These are phyloP conservation scores for Recurvomyces mirabilis DNA, from an alignment of 495 filamentous ascomycete genomes.

Conservation along the genomic window DNA sequence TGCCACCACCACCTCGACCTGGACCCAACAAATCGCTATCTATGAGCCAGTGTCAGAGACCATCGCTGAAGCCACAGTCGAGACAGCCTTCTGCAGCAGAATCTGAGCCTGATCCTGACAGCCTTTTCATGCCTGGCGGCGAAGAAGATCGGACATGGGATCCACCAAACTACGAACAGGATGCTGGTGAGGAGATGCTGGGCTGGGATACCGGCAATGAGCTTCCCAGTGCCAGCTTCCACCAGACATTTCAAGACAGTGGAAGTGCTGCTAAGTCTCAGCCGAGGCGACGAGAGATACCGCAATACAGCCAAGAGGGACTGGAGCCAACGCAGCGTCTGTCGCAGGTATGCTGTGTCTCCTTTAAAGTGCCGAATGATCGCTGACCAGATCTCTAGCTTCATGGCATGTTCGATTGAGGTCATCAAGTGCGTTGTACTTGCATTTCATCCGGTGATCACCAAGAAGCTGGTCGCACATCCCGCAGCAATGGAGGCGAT, in stretches of 20 bases:
- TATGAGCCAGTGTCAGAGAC: constrained; percentile 6
- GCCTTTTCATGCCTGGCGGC: constrained; percentile 62
- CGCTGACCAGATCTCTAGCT: too few relatives aligned
- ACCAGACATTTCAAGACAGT: constrained; percentile 31
- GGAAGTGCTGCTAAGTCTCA: constrained; percentile 22
- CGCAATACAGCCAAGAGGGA: constrained; percentile 24
- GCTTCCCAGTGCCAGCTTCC: constrained; percentile 22
- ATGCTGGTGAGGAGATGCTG: constrained; percentile 55
- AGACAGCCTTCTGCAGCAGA: constrained; percentile 39
- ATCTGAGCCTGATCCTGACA: constrained; percentile 58
- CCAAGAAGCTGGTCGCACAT: constrained; percentile 81
- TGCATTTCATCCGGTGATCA: constrained; percentile 23
- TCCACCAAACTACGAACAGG: constrained; percentile 50
- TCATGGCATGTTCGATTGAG: constrained; percentile 42
- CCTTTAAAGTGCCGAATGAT: constrained; percentile 5
- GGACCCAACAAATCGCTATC: constrained; percentile 7
- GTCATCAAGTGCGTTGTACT: neutral
- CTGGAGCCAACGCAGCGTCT: constrained; percentile 58
- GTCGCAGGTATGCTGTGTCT: constrained; percentile 37
- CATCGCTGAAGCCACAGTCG: neutral
- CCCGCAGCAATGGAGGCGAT: constrained; percentile 59
- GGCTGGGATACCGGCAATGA: constrained; percentile 69
- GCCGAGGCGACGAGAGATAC: neutral
- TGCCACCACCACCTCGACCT: constrained; percentile 27
- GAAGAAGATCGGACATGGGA: constrained; percentile 74